phyloP scores from a whole-genome alignment of 148 eudicot genomes.

The Chenopodium album region DNA sequence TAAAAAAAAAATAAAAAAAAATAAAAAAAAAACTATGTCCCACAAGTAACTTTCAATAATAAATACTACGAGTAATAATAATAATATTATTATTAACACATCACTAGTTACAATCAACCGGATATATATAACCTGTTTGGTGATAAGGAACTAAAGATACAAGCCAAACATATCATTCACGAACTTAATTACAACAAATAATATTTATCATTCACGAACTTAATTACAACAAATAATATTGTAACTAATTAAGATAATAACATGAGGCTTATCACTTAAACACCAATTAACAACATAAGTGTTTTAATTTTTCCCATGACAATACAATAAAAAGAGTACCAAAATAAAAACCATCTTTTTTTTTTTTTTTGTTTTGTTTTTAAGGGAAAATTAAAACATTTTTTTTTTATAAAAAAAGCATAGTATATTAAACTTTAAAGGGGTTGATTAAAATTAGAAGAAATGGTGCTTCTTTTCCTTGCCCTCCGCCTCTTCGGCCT shows the following conservation, averaged over 20 bases:
- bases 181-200: too few species aligned
- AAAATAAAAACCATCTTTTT: not conserved
- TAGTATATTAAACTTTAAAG: not conserved
- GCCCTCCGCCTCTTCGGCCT: conserved; percentile 25
- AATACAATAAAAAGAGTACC: not conserved
- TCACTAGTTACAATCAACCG: too few species aligned
- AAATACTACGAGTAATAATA: too few species aligned
- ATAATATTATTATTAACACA: not conserved
- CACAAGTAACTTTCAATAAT: not conserved
- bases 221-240: not conserved
- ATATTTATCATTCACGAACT: not conserved
- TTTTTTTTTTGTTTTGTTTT: not conserved
- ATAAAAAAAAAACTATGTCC: too few species aligned
- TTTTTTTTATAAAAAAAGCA: not conserved
- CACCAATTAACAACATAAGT: not conserved
- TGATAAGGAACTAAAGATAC: too few species aligned
- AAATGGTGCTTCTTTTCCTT: conserved; percentile 38
- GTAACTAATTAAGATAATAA: not conserved
- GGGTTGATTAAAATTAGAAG: conserved; percentile 15
- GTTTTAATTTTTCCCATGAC: not conserved
- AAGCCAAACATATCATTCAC: not conserved
- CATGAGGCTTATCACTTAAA: not conserved
- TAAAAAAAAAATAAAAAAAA: too few species aligned
- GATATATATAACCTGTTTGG: too few species aligned
- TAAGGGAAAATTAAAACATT: not conserved